Conservation (phyloP, 257 asterid genomes). For the Solanum paucissectum region DNA sequence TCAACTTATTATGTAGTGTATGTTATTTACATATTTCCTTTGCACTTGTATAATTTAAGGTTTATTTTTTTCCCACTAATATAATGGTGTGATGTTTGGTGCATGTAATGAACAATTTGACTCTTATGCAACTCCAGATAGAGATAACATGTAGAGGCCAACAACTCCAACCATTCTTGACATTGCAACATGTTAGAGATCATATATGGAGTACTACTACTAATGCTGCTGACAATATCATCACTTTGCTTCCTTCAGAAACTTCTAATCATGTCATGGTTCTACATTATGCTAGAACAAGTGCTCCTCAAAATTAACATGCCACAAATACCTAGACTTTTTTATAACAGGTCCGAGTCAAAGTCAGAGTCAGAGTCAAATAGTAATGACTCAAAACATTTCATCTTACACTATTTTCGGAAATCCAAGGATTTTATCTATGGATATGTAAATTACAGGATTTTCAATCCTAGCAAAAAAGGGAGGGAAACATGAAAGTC, state of each 20-base stretch:
- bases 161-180: conserved; percentile 44
- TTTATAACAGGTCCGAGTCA: background rate
- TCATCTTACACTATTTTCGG: background rate
- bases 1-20: background rate
- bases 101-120: background rate
- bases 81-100: background rate
- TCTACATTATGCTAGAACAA: conserved; percentile 53
- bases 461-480: background rate
- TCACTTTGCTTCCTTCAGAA: conserved; percentile 47
- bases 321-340: background rate
- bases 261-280: conserved; percentile 55
- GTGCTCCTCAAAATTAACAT: background rate
- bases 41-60: background rate
- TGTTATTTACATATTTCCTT: background rate
- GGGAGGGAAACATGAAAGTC: background rate
- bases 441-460: background rate
- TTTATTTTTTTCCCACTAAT: background rate
- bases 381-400: background rate
- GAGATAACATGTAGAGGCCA: conserved; percentile 85
- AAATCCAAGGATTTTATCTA: background rate
- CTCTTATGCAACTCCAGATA: conserved; percentile 33
- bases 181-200: conserved; percentile 87
- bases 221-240: conserved; percentile 25
- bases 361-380: background rate
- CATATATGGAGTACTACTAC: conserved; percentile 41